Percentiles rank a stretch among this genome's conserved stretches.
phyloP scores from a whole-genome alignment of 2,329 filamentous ascomycete species.

The Colletotrichum phormii region DNA sequence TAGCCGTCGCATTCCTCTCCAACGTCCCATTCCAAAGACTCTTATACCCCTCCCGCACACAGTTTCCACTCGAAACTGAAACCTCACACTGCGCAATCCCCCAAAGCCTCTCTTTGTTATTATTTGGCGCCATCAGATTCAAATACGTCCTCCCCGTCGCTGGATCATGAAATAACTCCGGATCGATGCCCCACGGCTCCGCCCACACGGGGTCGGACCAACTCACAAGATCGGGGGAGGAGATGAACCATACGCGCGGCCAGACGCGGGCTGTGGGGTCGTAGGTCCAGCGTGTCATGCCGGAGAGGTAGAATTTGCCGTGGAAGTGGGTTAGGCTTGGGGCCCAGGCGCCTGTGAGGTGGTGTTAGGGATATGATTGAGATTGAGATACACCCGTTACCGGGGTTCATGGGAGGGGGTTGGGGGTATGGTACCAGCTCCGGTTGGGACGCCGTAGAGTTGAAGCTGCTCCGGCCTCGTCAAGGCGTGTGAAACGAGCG shows the following conservation, averaged over 20 bases:
- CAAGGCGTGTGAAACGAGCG: slow-evolving; percentile 43
- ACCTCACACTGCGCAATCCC: slow-evolving; percentile 40
- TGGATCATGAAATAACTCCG: slow-evolving; percentile 35
- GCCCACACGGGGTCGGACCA: slow-evolving; percentile 29
- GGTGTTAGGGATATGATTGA: neutral
- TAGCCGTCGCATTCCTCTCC: slow-evolving; percentile 22
- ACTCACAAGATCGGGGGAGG: slow-evolving; percentile 36
- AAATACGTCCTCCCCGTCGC: slow-evolving; percentile 36
- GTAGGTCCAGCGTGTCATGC: slow-evolving; percentile 48
- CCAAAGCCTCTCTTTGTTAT: slow-evolving; percentile 38
- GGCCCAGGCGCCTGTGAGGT: slow-evolving; percentile 15
- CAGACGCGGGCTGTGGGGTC: slow-evolving; percentile 51
- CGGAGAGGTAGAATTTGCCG: slow-evolving; percentile 19
- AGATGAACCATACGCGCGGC: slow-evolving; percentile 43
- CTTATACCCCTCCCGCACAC: slow-evolving; percentile 31
- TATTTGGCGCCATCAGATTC: slow-evolving; percentile 39
- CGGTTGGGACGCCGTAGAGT: slow-evolving; percentile 20
- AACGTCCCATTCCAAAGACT: slow-evolving; percentile 41
- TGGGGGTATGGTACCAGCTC: neutral
- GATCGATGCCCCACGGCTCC: slow-evolving; percentile 33
- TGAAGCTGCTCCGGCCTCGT: slow-evolving; percentile 24
- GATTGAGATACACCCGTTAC: no score
- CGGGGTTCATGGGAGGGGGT: no score
- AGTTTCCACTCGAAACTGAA: slow-evolving; percentile 31
- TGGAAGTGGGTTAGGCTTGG: slow-evolving; percentile 16